Evolutionary conservation across 2,329 filamentous ascomycete species (phyloP), one percentile per base, ranked within the genome.

Genomic region (Fusarium odoratissimum): DNA sequence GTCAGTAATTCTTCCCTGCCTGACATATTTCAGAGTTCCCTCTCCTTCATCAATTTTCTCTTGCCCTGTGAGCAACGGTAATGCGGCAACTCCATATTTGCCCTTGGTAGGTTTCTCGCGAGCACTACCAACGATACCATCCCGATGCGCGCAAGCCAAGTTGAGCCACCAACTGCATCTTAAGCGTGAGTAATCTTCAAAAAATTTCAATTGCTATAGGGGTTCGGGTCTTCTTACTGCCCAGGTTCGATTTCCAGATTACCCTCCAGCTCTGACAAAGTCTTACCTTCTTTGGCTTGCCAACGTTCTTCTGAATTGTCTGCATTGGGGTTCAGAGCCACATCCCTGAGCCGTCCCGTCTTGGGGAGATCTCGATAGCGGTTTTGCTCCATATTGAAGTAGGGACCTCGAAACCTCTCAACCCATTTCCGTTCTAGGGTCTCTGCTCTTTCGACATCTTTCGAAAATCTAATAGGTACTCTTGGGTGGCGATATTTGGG

Each of bases 91-190:
- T 13, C 84, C 83, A 67, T 87, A 87, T 41, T 80, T 80, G 11
- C 85, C 84, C 63, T 81, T 84, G 14, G 86, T 87, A 1, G 86
- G 82, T 19, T 71, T 83, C 69, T 88, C 85, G 6, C 79, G 71
- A 17, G 82, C 81, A 58, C 80, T 83, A 12, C 80, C 81, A 13
- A 89, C 83, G 23, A 90, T 86, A 25, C 88, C 88, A 72, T 90
- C 88, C 33, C 87, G 84, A 65, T 86, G 82, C 5, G 87, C 88
- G 71, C 88, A 89, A 40, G 86, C 84, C 37, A 89, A 80, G 59
- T 88, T 87, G 23, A 88, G 77, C 87, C 88, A 90, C 88, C 86
- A 91, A 61, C 88, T 90, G 60, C 14, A n/a, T 13, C 33, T 49
- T 17, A 12, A 48, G 80, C 57, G 79, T 79, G 57, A 56, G 60